Percentiles rank a stretch among this genome's conserved stretches.
phyloP scores from a whole-genome alignment of 108 stramenopile species.

The Nannochloropsis granulata region DNA sequence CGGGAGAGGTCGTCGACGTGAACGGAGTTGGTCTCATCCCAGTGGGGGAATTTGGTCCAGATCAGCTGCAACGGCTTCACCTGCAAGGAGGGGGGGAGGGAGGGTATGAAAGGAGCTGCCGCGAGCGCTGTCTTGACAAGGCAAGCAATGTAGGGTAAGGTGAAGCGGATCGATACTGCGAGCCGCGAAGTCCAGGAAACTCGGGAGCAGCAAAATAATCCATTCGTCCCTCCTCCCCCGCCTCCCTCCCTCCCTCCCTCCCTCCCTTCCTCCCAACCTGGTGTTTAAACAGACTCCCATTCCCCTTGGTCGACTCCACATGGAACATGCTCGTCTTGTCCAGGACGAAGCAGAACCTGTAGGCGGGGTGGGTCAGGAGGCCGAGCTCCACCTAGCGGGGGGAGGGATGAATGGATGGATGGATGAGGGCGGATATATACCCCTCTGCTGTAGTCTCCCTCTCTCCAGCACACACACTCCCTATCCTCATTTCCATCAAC shows the following conservation, averaged over 20 bases:
- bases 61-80: conserved; percentile 94
- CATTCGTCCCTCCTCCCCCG: neutral
- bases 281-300: conserved; percentile 33
- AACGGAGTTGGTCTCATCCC: conserved; percentile 64
- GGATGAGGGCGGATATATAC: too few relatives aligned
- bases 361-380: conserved; percentile 63
- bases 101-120: too few relatives aligned
- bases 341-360: conserved; percentile 62
- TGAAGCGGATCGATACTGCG: neutral
- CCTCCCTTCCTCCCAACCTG: conserved; percentile 2
- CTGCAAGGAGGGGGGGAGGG: conserved; percentile 1
- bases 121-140: too few relatives aligned
- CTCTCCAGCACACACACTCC: neutral
- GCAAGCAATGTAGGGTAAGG: neutral
- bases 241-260: neutral
- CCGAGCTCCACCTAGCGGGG: conserved; percentile 52
- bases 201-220: neutral
- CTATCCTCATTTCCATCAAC: neutral
- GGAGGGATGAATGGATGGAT: too few relatives aligned
- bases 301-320: conserved; percentile 48
- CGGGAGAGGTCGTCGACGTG: conserved; percentile 81
- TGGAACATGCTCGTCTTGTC: conserved; percentile 91
- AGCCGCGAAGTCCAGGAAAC: neutral
- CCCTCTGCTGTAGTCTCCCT: too few relatives aligned
- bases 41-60: conserved; percentile 76